Base-by-base conservation (phyloP, 345 rosid species). In the Microcos paniculata region DNA sequence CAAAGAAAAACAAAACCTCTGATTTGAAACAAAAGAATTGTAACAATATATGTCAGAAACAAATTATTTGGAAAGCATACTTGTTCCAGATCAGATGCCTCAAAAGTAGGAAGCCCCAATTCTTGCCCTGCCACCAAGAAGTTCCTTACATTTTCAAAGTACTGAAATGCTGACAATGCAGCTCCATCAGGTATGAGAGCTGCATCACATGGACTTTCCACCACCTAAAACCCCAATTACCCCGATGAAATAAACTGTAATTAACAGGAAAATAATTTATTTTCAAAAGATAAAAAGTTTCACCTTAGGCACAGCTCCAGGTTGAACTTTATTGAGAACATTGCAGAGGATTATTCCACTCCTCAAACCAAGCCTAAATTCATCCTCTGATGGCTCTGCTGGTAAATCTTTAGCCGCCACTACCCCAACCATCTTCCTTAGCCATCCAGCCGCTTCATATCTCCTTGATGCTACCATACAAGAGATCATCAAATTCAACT, bases 81-180 rank as follows among this genome's bases (percentile, higher is more conserved):
- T 62, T 93, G 97, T 80, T 93, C 97, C 31, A 93, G 90, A 91
- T 93, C 97, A 78, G 97, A 93, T 59, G 96, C 97, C 67, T 93
- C 97, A 75, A 93, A 93, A 11, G 88, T 86, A 10, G 97, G 97
- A 77, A 91, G 71, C 16, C 96, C 92, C 83, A 89, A 71, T 52
- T 88, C 88, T 48, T 91, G 90, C 38, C 84, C 86, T 76, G 96
- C 92, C 69, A 91, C 96, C 56, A 93, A 90, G 79, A 91, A 93
- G 76, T 93, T 93, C 85, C 97, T 85, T 69, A 93, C 92, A 74
- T 93, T 93, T 82, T 93, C 97, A 75, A 93, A 93, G 82, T 93
- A 91, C 79, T 93, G 97, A 81, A 86, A 93, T 40, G 94, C 97
- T 2, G 97, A 89, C 76, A 92, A 83, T 28, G 97, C 94, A 0